Conservation (phyloP, 306 rosid genomes). For the Cicer yamashitae region DNA sequence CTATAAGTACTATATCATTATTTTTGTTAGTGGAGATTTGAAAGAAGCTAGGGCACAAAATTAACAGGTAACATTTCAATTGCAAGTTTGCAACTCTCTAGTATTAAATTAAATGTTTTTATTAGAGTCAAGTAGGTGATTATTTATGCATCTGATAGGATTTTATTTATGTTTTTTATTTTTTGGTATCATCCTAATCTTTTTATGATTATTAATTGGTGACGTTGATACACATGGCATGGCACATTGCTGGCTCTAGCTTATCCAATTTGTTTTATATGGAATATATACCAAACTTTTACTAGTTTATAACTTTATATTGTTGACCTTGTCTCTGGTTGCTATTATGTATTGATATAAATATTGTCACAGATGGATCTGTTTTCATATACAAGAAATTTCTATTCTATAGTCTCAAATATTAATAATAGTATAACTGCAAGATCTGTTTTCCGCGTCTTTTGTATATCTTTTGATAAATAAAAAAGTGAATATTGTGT, state of each 20-base stretch:
- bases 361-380: constrained; percentile 37
- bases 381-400: constrained; percentile 29
- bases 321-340: constrained; percentile 43
- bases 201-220: constrained; percentile 10
- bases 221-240: constrained; percentile 41
- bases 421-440: constrained; percentile 19
- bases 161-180: background rate
- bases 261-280: constrained; percentile 38
- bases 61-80: constrained; percentile 26
- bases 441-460: constrained; percentile 44
- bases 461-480: constrained; percentile 17
- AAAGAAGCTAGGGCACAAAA: constrained; percentile 44
- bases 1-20: background rate
- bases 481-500: constrained; percentile 43
- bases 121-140: no score
- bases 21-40: constrained; percentile 34
- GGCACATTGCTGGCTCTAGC: constrained; percentile 43
- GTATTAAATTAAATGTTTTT: background rate
- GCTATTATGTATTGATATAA: constrained; percentile 28
- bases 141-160: background rate
- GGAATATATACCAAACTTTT: constrained; percentile 37
- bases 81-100: background rate
- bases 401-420: constrained; percentile 8
- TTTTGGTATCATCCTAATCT: background rate
- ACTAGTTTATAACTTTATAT: constrained; percentile 14